These are phyloP conservation scores for Annona cherimola DNA, from an alignment of 164 flowering plant genomes.

Conservation along the genomic window DNA sequence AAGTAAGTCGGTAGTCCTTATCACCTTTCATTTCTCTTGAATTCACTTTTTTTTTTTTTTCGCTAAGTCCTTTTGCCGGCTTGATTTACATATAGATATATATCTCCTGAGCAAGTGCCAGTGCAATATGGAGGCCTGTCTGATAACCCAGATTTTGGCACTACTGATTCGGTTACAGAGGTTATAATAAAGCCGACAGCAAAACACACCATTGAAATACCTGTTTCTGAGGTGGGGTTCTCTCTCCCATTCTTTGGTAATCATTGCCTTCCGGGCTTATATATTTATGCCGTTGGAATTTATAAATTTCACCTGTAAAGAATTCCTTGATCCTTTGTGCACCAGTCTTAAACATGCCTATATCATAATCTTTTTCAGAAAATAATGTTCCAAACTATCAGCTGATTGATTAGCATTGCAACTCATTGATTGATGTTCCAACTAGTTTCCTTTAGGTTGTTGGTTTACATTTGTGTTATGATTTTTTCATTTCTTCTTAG, in stretches of 20 bases:
- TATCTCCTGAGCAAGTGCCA: conserved; percentile 83
- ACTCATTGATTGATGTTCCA: too few species aligned
- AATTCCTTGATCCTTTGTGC: too few species aligned
- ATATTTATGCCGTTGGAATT: too few species aligned
- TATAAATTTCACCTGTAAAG: too few species aligned
- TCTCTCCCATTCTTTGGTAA: not conserved
- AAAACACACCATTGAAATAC: conserved; percentile 61
- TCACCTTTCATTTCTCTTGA: not conserved
- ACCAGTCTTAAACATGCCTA: too few species aligned
- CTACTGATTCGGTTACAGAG: conserved; percentile 55
- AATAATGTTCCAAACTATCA: too few species aligned
- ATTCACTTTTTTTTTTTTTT: not conserved
- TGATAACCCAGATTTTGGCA: conserved; percentile 59
- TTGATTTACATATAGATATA: conserved; percentile 42
- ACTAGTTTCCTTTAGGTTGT: too few species aligned
- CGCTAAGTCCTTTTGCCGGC: not conserved
- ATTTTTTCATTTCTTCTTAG: too few species aligned
- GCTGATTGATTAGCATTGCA: too few species aligned
- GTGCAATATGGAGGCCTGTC: conserved; percentile 73
- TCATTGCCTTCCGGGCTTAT: too few species aligned
- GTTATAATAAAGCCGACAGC: conserved; percentile 60
- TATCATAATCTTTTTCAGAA: too few species aligned
- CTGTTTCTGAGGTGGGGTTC: conserved; percentile 55
- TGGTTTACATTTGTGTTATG: too few species aligned
- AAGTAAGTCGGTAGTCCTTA: conserved; percentile 37